Base-by-base conservation (phyloP, 2,329 filamentous ascomycete genomes). In the Talaromyces verruculosus region DNA sequence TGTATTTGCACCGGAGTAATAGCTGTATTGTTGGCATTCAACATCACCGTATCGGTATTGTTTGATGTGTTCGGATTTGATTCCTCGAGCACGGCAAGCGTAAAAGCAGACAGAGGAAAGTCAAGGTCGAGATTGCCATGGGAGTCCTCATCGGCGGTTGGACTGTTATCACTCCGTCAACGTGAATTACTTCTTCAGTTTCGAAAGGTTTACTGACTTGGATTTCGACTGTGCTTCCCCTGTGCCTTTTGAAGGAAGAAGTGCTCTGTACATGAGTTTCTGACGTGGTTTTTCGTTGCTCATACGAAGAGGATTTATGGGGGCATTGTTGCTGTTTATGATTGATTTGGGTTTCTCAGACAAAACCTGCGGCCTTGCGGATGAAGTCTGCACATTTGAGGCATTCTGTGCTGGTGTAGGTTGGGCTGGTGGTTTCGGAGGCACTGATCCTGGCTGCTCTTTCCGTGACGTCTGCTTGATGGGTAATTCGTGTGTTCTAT, bases 191-290 rank as follows among this genome's bases (percentile, higher is more conserved):
- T 63, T 67, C 51, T 63, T 65, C 51, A 62, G 15, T 62, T 61
- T 67, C 51, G 61, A 64, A 35, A 65, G 59, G 73, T 68, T 65
- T 75, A 77, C 75, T 76, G 67, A 77, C 75, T 73, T 70, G 64
- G 68, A 63, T 11, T 61, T 64, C 55, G 43, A 37, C 39, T 57
- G 69, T 51, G n/a, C 60, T 57, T 68, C 63, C 19, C 63, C 58
- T 17, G 57, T 11, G 51, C 63, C 51, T 49, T 53, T 65, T 19
- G 53, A 28, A 10, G 76, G 75, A 25, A 80, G 67, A 37, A 80
- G 68, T 25, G 76, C 77, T 62, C 72, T 73, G 67, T 80, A 82
- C 75, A 82, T 78, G 35, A 82, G 65, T 65, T 81, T 82, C n/a
- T 71, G 77, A 15, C 80, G 77, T 7, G 79, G 78, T 60, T 78